phyloP scores from a whole-genome alignment of 768 basidiomycete species.

The Pisolithus marmoratus region DNA sequence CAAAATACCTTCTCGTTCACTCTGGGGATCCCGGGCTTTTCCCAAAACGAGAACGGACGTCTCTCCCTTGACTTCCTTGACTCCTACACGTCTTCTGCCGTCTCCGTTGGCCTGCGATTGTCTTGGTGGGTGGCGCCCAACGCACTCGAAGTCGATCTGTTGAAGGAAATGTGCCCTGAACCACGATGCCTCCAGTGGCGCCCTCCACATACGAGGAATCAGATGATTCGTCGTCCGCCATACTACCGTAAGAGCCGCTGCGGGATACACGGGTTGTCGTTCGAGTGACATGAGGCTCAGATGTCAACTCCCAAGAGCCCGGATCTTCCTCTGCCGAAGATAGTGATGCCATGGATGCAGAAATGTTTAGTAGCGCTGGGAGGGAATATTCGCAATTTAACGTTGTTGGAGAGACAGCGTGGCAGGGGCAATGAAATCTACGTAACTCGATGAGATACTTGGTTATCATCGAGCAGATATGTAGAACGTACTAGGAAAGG shows the following conservation, averaged over 20 bases:
- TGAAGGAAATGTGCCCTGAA: constrained; percentile 77
- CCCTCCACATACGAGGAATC: constrained; percentile 54
- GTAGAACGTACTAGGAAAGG: constrained; percentile 59
- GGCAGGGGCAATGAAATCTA: constrained; percentile 76
- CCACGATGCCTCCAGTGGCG: constrained; percentile 54
- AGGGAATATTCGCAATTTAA: constrained; percentile 70
- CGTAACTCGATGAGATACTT: not conserved
- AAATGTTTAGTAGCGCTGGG: constrained; percentile 44
- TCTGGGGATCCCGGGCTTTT: constrained; percentile 34
- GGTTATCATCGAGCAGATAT: not conserved
- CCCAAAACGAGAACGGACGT: constrained; percentile 59
- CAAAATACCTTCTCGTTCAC: constrained; percentile 46
- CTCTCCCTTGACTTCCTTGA: constrained; percentile 61
- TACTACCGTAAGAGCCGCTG: constrained; percentile 56
- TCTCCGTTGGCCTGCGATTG: constrained; percentile 38
- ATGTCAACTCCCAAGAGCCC: constrained; percentile 67
- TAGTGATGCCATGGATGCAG: constrained; percentile 64
- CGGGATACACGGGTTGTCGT: constrained; percentile 44
- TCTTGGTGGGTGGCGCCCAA: constrained; percentile 66
- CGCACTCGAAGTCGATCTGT: constrained; percentile 70
- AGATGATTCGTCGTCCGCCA: constrained; percentile 80
- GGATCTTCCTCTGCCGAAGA: constrained; percentile 71
- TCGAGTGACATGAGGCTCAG: constrained; percentile 71
- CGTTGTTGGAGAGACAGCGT: constrained; percentile 70
- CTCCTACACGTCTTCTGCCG: constrained; percentile 62